Evolutionary conservation across 139 green algal species (phyloP), one percentile per base, ranked within the genome.

Genomic region (Tetraselmis striata): DNA sequence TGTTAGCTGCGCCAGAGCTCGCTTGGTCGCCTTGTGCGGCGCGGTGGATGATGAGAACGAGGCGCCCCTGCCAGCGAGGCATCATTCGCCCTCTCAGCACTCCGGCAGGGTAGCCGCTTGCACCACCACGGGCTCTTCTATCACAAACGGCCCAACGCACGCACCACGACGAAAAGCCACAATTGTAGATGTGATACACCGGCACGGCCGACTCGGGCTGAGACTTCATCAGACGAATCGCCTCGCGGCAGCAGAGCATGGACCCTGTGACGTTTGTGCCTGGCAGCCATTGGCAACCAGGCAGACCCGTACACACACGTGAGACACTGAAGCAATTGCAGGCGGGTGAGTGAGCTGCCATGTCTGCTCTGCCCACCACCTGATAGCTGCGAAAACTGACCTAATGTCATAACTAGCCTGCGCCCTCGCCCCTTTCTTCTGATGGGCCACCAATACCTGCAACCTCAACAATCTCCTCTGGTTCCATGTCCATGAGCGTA

Each of bases 11-110:
- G 83, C 87, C 59, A 94, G 84, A 23, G 87, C 87, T 1, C 75
- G 79, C 83, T 93, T 94, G 59, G 86, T 94, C 74, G 79, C n/a
- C 80, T 94, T 93, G 87, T 93, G 91, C 0, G 87, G 91, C 30
- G 77, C 80, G 0, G 88, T 89, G 31, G 85, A 86, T 32, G 89
- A 83, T 30, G 77, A 86, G 30, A 87, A 84, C 1, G 29, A 78
- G 5, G 85, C 88, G 31, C 87, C 83, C 81, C 83, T 88, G 26
- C 0, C 26, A 23, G 23, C 24, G 26, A 80, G 23, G 22, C 28
- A 80, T 22, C 28, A 80, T 67, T 80, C 22, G 29, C 28, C 22
- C 78, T 82, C 22, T 80, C 32, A 80, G 23, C 79, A n/a, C n/a
- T n/a, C n/a, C n/a, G n/a, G n/a, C n/a, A n/a, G n/a, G n/a, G n/a